Base-by-base conservation (phyloP, 352 stramenopile species). In the Globisporangium cederbergense region DNA sequence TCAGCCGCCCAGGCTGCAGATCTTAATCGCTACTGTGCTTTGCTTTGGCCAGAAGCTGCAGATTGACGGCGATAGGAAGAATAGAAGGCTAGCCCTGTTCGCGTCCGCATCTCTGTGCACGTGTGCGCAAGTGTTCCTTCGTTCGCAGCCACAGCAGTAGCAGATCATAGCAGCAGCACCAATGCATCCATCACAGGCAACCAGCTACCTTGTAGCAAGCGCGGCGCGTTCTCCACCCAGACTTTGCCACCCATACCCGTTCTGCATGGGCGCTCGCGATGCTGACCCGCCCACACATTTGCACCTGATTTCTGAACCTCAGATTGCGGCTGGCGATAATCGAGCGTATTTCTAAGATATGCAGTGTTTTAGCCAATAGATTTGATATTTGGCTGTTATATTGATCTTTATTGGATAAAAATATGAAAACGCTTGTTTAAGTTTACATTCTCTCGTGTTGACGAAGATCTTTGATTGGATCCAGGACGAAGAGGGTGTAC, bases 281-380 rank as follows among this genome's bases (percentile, higher is more conserved):
- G 22, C 32, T 54, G 6, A 14, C 13, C 22, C 20, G 28, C 28
- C 52, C 52, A 58, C 52, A 58, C 30, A 7, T 45, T 58, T 45
- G 30, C 9, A n/a, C 20, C 52, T 58, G 30, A 58, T 58, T 58
- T 58, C 52, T 58, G 52, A 45, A 58, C 52, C 25, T 58, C 30
- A 30, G 52, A 18, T 58, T 36, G 13, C 49, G 30, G 6, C n/a
- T 18, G 30, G 18, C 13, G 11, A 20, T 18, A 5, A 42, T 4
- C 16, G 18, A 56, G 50, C 9, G 14, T 56, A 46, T 46, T n/a
- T 49, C 46, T 52, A 20, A 32, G 30, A 30, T 30, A 9, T 13
- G 13, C 8, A 11, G 2, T 16, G 16, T 58, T 58, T 45, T 45
- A 58, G 18, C 30, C 52, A 58, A 58, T 58, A 0, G 7, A n/a